Percentiles rank a stretch among this genome's conserved stretches.
These are phyloP conservation scores for Phlegmacium glaucopus DNA, from an alignment of 768 basidiomycete species.

Conservation along the genomic window DNA sequence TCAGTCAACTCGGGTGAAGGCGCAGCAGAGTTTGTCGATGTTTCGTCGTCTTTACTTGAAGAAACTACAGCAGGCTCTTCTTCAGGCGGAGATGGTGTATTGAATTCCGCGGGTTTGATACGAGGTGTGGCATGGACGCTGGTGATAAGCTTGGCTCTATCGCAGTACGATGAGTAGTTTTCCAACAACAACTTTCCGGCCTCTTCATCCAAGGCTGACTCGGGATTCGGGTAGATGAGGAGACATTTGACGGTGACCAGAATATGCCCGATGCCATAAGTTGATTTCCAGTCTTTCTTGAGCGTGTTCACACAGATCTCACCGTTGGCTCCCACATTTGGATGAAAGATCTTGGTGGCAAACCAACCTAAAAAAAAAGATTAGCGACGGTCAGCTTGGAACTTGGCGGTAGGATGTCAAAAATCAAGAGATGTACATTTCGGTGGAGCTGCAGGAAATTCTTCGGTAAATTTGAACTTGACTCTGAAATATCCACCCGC, in stretches of 20 bases:
- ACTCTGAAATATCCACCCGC: slow-evolving; percentile 66
- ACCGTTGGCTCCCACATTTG: slow-evolving; percentile 85
- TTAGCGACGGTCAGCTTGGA: background rate
- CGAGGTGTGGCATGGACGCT: slow-evolving; percentile 88
- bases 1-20: slow-evolving; percentile 7
- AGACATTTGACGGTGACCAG: slow-evolving; percentile 93
- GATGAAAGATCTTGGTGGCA: slow-evolving; percentile 94
- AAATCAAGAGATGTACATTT: slow-evolving; percentile 68
- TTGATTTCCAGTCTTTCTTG: slow-evolving; percentile 95
- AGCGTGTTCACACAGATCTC: slow-evolving; percentile 98
- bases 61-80: slow-evolving; percentile 15
- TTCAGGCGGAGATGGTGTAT: slow-evolving; percentile 33
- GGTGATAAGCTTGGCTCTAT: slow-evolving; percentile 85
- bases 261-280: slow-evolving; percentile 89
- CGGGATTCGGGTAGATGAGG: slow-evolving; percentile 95
- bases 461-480: slow-evolving; percentile 87
- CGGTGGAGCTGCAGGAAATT: slow-evolving; percentile 91
- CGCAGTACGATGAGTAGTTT: slow-evolving; percentile 85
- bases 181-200: slow-evolving; percentile 90
- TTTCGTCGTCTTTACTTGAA: slow-evolving; percentile 13
- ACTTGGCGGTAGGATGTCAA: background rate
- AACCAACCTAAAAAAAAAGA: slow-evolving; percentile 65
- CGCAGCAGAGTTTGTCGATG: slow-evolving; percentile 13
- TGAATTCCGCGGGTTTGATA: slow-evolving; percentile 69
- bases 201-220: slow-evolving; percentile 94